Evolutionary conservation across 1,139 yeast species (phyloP).

Genomic region (Sugiyamaella sp.): DNA sequence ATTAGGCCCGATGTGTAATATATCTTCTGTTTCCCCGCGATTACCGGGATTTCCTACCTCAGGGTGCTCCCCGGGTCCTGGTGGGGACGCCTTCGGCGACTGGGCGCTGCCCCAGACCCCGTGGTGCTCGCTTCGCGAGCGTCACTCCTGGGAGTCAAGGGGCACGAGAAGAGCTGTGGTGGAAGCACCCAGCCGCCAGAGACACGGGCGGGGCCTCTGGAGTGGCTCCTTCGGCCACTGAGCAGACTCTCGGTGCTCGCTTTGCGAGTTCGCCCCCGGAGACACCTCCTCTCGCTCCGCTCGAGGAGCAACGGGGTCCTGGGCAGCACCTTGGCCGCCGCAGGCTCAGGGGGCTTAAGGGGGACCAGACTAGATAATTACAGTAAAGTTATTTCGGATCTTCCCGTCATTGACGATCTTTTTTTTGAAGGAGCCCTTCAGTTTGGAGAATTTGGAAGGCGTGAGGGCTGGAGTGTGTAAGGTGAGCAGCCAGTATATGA

Average conservation of each 20-base stretch:
- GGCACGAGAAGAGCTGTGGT: too few species aligned
- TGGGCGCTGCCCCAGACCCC: too few species aligned
- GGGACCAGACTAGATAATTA: slow-evolving; percentile 21
- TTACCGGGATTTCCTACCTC: too few species aligned
- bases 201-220: too few species aligned
- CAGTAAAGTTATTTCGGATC: slow-evolving; percentile 36
- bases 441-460: slow-evolving; percentile 13
- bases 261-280: neutral
- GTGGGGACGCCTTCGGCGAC: too few species aligned
- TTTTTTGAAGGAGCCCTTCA: slow-evolving; percentile 29
- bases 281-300: neutral
- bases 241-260: too few species aligned
- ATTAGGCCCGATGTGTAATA: neutral
- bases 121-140: too few species aligned
- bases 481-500: slow-evolving; percentile 70
- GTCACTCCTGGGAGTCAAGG: too few species aligned
- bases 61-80: too few species aligned
- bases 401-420: slow-evolving; percentile 35
- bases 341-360: neutral
- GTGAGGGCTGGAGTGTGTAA: slow-evolving; percentile 15
- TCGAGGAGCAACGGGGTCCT: neutral
- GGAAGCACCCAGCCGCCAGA: too few species aligned
- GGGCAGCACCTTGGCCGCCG: neutral
- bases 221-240: too few species aligned
- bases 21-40: neutral